phyloP scores from a whole-genome alignment of 2,329 filamentous ascomycete species.

The Paraphaeosphaeria sporulosa region DNA sequence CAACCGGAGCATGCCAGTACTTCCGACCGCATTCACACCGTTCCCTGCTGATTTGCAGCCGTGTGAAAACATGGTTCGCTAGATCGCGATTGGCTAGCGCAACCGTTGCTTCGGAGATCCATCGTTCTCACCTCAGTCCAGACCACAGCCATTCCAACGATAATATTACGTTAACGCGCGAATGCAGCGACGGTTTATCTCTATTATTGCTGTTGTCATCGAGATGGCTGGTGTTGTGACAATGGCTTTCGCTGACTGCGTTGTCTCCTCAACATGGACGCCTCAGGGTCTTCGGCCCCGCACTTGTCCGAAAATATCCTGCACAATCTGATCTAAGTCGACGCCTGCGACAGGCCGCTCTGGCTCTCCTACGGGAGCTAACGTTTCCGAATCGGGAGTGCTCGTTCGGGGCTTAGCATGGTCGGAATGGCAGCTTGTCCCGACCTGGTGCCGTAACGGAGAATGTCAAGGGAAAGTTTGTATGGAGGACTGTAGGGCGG shows the following conservation, averaged over 20 bases:
- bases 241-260: not conserved
- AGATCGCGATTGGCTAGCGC: not conserved
- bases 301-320: slow-evolving; percentile 28
- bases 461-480: slow-evolving; percentile 20
- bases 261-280: not conserved
- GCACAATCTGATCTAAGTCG: slow-evolving; percentile 20
- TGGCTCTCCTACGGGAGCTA: slow-evolving; percentile 42
- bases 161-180: not conserved
- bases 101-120: not conserved
- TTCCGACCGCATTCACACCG: not conserved
- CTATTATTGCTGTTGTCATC: not conserved
- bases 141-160: not conserved
- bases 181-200: not conserved
- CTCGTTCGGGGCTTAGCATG: slow-evolving; percentile 37
- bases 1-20: not conserved
- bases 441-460: slow-evolving; percentile 38
- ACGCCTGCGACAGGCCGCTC: slow-evolving; percentile 26
- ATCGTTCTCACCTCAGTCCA: not conserved
- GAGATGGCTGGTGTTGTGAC: not conserved
- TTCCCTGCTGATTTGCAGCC: not conserved
- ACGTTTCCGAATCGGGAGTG: slow-evolving; percentile 30
- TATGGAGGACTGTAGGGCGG: slow-evolving; percentile 32
- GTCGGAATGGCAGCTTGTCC: slow-evolving; percentile 33
- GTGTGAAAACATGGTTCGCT: not conserved
- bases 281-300: slow-evolving; percentile 36